Percentiles rank a stretch among this genome's conserved stretches.
Evolutionary conservation across 768 basidiomycete species (phyloP).

Genomic region (Tricholoma matsutake): DNA sequence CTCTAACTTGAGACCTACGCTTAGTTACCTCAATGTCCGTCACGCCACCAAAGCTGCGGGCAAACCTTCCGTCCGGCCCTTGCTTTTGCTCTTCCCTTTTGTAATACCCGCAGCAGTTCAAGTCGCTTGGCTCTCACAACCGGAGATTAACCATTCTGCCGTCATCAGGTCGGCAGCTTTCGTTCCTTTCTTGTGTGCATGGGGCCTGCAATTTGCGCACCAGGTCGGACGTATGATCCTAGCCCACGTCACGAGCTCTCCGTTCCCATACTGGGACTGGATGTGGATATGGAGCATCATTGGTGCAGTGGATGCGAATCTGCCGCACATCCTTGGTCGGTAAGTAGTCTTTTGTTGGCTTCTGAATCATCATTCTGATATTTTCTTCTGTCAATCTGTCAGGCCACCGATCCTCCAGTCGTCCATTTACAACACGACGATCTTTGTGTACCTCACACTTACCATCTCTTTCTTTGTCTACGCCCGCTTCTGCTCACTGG

Average conservation of each 20-base stretch:
- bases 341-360: slow-evolving; percentile 33
- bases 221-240: slow-evolving; percentile 92
- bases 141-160: slow-evolving; percentile 54
- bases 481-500: slow-evolving; percentile 74
- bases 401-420: slow-evolving; percentile 74
- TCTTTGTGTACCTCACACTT: slow-evolving; percentile 52
- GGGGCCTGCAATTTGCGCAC: slow-evolving; percentile 90
- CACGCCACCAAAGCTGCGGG: slow-evolving; percentile 39
- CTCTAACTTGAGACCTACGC: background rate
- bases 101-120: slow-evolving; percentile 66
- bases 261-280: slow-evolving; percentile 85
- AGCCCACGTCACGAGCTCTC: slow-evolving; percentile 81
- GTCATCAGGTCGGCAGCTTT: slow-evolving; percentile 77
- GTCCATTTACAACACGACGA: slow-evolving; percentile 53
- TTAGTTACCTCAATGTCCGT: slow-evolving; percentile 80
- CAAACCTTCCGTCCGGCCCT: slow-evolving; percentile 47
- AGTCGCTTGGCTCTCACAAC: slow-evolving; percentile 77
- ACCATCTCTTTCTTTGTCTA: slow-evolving; percentile 65
- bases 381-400: background rate
- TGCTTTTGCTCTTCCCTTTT: slow-evolving; percentile 81
- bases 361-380: background rate
- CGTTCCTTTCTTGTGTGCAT: slow-evolving; percentile 85
- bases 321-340: slow-evolving; percentile 65
- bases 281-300: slow-evolving; percentile 82
- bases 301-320: slow-evolving; percentile 80